Conservation (phyloP, 228 moss, liverwort and hornwort species). For the Sphagnum magellanicum region DNA sequence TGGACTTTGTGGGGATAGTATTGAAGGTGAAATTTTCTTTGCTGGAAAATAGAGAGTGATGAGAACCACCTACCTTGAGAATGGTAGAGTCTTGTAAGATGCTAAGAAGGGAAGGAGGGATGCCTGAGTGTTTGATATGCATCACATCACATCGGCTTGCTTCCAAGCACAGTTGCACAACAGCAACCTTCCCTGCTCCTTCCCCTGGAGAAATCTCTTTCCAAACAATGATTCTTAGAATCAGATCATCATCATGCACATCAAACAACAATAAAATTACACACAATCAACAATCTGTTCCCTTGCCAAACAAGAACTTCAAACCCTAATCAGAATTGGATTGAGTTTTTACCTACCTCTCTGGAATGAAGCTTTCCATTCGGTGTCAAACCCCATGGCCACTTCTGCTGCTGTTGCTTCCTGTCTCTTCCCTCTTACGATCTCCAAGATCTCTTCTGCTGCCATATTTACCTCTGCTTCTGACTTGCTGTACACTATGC, state of each 20-base stretch:
- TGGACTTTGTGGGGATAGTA: no score
- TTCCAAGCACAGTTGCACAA: constrained; percentile 63
- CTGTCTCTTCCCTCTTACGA: constrained; percentile 28
- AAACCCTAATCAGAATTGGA: not conserved
- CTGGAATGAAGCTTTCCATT: constrained; percentile 65
- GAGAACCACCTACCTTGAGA: constrained; percentile 38
- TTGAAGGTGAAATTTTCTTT: not conserved
- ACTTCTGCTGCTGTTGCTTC: constrained; percentile 20
- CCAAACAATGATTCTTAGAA: constrained; percentile 2
- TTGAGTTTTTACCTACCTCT: constrained; percentile 23
- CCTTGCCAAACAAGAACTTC: not conserved
- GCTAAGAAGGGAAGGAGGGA: constrained; percentile 47
- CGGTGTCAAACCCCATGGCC: constrained; percentile 67
- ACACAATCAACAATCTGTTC: not conserved
- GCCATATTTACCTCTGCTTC: constrained; percentile 55
- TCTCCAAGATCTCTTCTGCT: constrained; percentile 41
- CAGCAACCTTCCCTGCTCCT: constrained; percentile 52
- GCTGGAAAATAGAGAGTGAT: not conserved
- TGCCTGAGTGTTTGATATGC: constrained; percentile 63
- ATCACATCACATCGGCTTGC: constrained; percentile 69
- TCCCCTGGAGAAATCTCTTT: constrained; percentile 25
- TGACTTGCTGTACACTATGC: constrained; percentile 72
- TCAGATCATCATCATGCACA: not conserved
- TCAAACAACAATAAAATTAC: not conserved
- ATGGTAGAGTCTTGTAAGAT: constrained; percentile 53